Base-by-base conservation (phyloP, 768 basidiomycete genomes). In the Rhodotorula diobovata region DNA sequence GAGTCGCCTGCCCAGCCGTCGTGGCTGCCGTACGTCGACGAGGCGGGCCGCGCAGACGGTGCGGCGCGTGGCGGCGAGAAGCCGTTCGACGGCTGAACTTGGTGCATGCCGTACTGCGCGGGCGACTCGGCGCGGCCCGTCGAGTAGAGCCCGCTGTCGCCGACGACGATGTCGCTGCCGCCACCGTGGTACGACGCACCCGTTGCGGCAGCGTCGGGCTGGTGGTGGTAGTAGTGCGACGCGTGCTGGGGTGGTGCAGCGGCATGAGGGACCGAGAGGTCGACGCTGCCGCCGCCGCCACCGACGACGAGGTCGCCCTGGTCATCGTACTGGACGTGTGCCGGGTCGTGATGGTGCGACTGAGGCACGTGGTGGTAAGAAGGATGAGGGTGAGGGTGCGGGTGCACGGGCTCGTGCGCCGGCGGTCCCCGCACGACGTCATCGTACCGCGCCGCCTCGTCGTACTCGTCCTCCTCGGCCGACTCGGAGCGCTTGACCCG, bases 21-120 rank as follows among this genome's bases (percentile, higher is more conserved):
- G 21, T 32, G 32, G 20, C 21, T 16, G 8, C 11, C 10, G 32
- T 35, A 55, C 18, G 32, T 23, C 37, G 54, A 34, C 32, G 35
- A 35, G n/a, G n/a, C n/a, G 20, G 54, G 23, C 15, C 20, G 32
- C 18, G 54, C 54, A 20, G 54, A 11, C 2, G 43, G 43, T 4
- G 25, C 60, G 4, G 60, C 32, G 2, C 60, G 30, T 2, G 60
- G 60, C 30, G 60, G 60, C 30, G 60, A 61, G 60, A 61, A 61
- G 32, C 60, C 45, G n/a, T 6, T 30, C n/a, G 58, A 10, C 39
- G 55, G 54, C 54, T 55, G 23, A 28, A 23, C 25, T 23, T 55
- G 39, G 39, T 46, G 32, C 62, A 30, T 71, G 37, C 78, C 75
- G 34, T 15, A 70, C 79, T 11, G 76, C 37, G 39, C 39, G 5